Base-by-base conservation (phyloP, 2,329 filamentous ascomycete species). In the Talaromyces sp. region DNA sequence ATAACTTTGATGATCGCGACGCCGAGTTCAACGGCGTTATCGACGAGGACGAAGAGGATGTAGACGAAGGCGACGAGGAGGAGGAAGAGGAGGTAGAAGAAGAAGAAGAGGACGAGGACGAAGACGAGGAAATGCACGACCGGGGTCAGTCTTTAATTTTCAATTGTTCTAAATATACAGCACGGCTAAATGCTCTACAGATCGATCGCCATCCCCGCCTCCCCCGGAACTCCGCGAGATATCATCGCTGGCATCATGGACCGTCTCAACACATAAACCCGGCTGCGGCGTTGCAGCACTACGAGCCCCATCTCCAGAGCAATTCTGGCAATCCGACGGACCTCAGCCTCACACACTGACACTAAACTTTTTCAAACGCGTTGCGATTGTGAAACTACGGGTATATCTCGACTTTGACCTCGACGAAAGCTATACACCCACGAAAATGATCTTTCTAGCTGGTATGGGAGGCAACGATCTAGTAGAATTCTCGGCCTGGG, bases 351-450 rank as follows among this genome's bases (percentile, higher is more conserved):
- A 88, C 68, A 82, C 82, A 9, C 77, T 88, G 13, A 87, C 83
- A 60, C 80, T 88, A 2, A 85, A 88, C 80, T 80, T 90, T 83
- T 70, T 84, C 71, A 77, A 85, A 76, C 66, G 83, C 64, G 70
- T 83, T 66, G 67, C 81, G 60, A 65, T 86, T 72, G 66, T 84
- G 66, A 71, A 81, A 66, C 69, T 85, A 73, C 63, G 81, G 68
- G 65, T 83, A 56, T 76, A 89, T 67, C 87, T 99, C 52, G 93
- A 99, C 77, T 96, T 96, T 75, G 88, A 89, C 64, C 86, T 91
- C 59, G 95, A 99, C 75, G 95, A 99, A 77, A 95, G 90, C 51
- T 99, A 99, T 75, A 99, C 95, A 3, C 95, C 95, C 0, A 98
- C 93, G 1, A 91, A 92, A 69, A 96, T 99, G 70, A 81, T 90